Base-by-base conservation (phyloP, 164 flowering plant genomes). In the Nymphaea colorata region DNA sequence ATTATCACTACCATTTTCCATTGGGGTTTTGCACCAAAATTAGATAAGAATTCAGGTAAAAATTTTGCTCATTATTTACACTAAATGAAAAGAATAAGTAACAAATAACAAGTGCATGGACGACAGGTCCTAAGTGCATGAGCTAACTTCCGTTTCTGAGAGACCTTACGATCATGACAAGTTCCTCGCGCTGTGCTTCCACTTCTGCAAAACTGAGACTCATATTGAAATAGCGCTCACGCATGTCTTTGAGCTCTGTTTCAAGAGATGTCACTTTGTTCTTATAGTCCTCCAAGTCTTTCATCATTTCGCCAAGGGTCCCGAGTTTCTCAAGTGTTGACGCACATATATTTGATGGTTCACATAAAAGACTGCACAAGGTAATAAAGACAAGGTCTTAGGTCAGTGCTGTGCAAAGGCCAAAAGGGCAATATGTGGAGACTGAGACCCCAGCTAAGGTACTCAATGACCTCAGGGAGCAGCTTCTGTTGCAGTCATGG, bases 131-230 rank as follows among this genome's bases (percentile, higher is more conserved):
- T 62, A 45, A 47, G 65, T 70, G 83, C 70, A 81, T 62, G 55
- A 47, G 55, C 55, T 47, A 47, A 14, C 73, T 89, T 55, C 75
- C 86, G 72, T 42, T 76, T 67, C 72, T 83, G 64, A 75, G 65
- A 62, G 78, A 61, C 78, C 77, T 89, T 61, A 93, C 83, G 78
- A 87, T 84, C 91, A 89, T 85, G 62, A 93, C 91, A 62, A 93
- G 93, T 71, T 89, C 97, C 77, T 89, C 97, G 6, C 91, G 82
- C 68, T 89, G 75, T 45, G 86, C 83, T 76, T 89, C 98, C 4
- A 86, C 97, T 76, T 93, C 94, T 6, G 98, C 96, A 73, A 82
- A 93, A 70, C 78, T 84, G 66, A 90, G 89, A 67, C 98, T 93
- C 96, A 93, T 93, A 65, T 87, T 74, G 68, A 83, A 77, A 78